Percentiles rank a stretch among this genome's conserved stretches.
Evolutionary conservation across 768 basidiomycete genomes (phyloP).

Genomic region (Mycena floridula): DNA sequence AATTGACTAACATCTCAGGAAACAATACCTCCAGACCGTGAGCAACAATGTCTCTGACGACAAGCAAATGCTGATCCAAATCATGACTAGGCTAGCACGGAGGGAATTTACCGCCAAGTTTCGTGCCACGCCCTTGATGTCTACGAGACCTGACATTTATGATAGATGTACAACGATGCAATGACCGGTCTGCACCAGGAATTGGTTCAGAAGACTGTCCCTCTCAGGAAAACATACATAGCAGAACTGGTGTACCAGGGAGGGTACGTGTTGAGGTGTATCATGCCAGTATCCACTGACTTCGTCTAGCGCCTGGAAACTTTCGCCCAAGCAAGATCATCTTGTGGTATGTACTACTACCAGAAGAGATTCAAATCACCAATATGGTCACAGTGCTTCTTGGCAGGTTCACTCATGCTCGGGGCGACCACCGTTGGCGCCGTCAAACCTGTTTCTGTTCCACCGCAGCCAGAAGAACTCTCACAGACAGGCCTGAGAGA

Average conservation of each 20-base stretch:
- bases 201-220: conserved; percentile 46
- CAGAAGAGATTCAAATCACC: no score
- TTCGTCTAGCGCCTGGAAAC: conserved; percentile 40
- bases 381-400: no score
- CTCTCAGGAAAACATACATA: conserved; percentile 50
- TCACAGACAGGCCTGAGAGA: conserved; percentile 46
- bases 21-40: conserved; percentile 65
- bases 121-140: no score
- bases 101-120: no score
- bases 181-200: conserved; percentile 63
- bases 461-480: conserved; percentile 43
- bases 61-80: conserved; percentile 55
- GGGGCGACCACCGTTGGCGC: conserved; percentile 54
- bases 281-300: not conserved
- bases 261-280: conserved; percentile 14
- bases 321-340: conserved; percentile 71
- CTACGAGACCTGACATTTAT: conserved; percentile 35
- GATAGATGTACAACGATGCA: conserved; percentile 67
- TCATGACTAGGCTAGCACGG: no score
- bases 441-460: conserved; percentile 36
- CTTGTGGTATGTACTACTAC: no score
- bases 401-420: conserved; percentile 70
- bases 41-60: not conserved
- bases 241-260: conserved; percentile 49
- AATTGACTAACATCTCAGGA: conserved; percentile 21